Base-by-base conservation (phyloP, 2,329 filamentous ascomycete species). In the Emmonsia crescens region DNA sequence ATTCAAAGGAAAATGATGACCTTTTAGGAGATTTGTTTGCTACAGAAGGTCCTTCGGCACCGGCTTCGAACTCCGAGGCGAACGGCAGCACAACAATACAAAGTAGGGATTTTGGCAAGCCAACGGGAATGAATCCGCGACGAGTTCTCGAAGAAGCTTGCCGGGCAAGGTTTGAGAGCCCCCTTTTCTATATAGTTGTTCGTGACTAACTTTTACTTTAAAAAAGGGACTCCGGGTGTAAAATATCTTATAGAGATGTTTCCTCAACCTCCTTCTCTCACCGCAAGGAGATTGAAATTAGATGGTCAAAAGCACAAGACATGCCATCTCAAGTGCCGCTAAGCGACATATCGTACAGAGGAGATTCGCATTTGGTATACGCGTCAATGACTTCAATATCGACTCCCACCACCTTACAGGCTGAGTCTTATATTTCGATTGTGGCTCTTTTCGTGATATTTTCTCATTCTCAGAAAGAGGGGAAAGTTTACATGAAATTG, bases 121-220 rank as follows among this genome's bases (percentile, higher is more conserved):
- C 85, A 79, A 83, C 83, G 16, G 92, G 93, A 8, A 75, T 96
- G 36, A 89, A 79, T 67, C 92, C 93, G 19, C 83, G 85, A 64
- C 83, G 88, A 66, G 81, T 89, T 33, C 76, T 97, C 14, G 91
- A 96, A 72, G 92, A 96, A 73, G 84, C 89, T n/a, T 95, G 92
- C 72, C 87, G 88, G 68, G 84, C 91, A 65, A 87, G 87, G 87
- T 88, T 69, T 66, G 63, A 64, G 44, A 60, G 57, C 42, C 60
- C 29, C 27, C 21, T 14, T 27, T n/a, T 38, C 19, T 33, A 55
- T 31, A 31, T 59, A 8, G 48, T 52, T 31, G 27, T 60, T 42
- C 33, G 4, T 42, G 61, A 42, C 21, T 66, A 56, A 58, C 49
- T 56, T 44, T 27, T 57, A 48, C 60, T 60, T 46, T 67, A 62